phyloP scores from a whole-genome alignment of 805 yeast genomes.

The Kockiozyma suomiensis region DNA sequence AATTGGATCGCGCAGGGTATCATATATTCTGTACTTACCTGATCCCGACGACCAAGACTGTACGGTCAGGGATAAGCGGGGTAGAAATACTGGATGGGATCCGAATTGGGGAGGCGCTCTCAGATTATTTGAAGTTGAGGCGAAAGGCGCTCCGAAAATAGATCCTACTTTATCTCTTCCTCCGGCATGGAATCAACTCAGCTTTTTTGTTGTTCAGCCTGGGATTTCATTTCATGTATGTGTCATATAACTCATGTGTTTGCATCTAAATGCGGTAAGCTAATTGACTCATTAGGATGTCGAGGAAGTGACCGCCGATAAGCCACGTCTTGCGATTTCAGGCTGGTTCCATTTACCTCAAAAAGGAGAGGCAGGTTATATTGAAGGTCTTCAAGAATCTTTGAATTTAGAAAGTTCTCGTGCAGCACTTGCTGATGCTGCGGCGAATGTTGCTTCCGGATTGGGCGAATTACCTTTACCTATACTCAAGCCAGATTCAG shows the following conservation, averaged over 20 bases:
- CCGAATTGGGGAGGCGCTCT: conserved; percentile 92
- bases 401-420: conserved; percentile 24
- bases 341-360: conserved; percentile 99
- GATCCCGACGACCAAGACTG: conserved; percentile 70
- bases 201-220: conserved; percentile 94
- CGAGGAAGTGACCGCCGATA: conserved; percentile 91
- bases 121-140: conserved; percentile 80
- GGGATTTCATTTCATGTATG: conserved; percentile 82
- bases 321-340: conserved; percentile 87
- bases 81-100: conserved; percentile 59
- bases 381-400: conserved; percentile 75
- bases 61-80: conserved; percentile 1
- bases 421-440: conserved; percentile 57
- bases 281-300: too few relatives aligned
- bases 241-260: too few relatives aligned
- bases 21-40: conserved; percentile 89
- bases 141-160: conserved; percentile 85
- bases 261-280: too few relatives aligned
- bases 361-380: conserved; percentile 81
- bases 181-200: conserved; percentile 95
- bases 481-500: conserved; percentile 76
- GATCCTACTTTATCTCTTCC: conserved; percentile 71
- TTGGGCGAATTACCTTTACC: conserved; percentile 42
- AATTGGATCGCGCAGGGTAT: conserved; percentile 90
- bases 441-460: conserved; percentile 67